These are phyloP conservation scores for Diaporthe helianthi DNA, from an alignment of 2,329 filamentous ascomycete genomes.

Conservation along the genomic window DNA sequence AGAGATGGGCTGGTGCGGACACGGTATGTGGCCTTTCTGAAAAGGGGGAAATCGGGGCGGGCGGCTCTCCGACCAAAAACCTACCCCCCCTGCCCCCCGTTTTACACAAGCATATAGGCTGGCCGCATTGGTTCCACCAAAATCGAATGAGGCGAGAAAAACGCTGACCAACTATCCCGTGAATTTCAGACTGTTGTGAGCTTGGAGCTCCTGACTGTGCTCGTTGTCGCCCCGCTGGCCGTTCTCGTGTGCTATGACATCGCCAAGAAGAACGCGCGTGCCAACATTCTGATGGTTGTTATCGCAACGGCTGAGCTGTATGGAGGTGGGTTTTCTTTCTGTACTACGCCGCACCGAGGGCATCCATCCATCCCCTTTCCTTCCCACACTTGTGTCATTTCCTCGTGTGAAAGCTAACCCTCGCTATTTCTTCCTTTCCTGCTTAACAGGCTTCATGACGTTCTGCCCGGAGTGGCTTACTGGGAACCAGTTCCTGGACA, in stretches of 20 bases:
- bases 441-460: constrained; percentile 68
- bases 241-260: constrained; percentile 67
- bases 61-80: too few species aligned
- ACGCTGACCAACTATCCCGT: constrained; percentile 2
- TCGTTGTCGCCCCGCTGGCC: constrained; percentile 67
- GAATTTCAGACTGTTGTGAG: constrained; percentile 62
- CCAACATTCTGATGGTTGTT: constrained; percentile 68
- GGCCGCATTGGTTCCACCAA: not conserved
- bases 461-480: constrained; percentile 75
- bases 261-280: constrained; percentile 59
- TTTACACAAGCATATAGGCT: not conserved
- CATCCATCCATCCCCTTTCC: not conserved
- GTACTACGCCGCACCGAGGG: not conserved
- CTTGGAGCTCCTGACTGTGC: constrained; percentile 70
- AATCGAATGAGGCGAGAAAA: not conserved
- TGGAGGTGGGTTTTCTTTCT: constrained; percentile 61
- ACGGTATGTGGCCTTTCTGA: constrained; percentile 48
- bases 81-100: too few species aligned
- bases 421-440: too few species aligned
- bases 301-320: constrained; percentile 72
- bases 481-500: constrained; percentile 67
- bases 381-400: not conserved
- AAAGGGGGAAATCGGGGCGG: too few species aligned
- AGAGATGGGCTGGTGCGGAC: constrained; percentile 69
- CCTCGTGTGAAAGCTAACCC: not conserved